Evolutionary conservation across 2,329 filamentous ascomycete genomes (phyloP).

Genomic region (Pseudogymnoascus sp.): DNA sequence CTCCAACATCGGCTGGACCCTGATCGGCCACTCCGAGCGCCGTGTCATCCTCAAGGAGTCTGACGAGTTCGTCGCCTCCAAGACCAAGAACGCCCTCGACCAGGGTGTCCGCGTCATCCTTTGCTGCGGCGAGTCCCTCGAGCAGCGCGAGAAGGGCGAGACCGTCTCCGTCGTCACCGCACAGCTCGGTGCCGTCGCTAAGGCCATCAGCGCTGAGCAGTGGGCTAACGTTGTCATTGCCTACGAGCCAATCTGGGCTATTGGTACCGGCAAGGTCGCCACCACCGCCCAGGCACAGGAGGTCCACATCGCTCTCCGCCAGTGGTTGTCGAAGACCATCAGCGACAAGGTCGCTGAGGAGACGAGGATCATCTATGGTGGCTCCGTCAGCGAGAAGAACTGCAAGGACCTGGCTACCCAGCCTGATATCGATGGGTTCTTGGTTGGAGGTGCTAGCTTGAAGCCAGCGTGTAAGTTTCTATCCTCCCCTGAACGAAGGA

Average conservation of each 20-base stretch:
- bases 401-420: conserved; percentile 86
- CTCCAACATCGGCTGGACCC: conserved; percentile 77
- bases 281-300: conserved; percentile 87
- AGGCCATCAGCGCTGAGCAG: conserved; percentile 61
- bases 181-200: conserved; percentile 77
- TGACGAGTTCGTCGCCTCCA: conserved; percentile 78
- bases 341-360: conserved; percentile 68
- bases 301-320: conserved; percentile 84
- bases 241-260: conserved; percentile 98
- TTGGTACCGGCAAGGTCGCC: conserved; percentile 89
- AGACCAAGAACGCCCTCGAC: conserved; percentile 89
- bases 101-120: conserved; percentile 86
- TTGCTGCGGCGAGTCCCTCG: conserved; percentile 93
- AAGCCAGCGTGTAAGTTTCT: conserved; percentile 79
- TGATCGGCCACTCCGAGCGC: conserved; percentile 93
- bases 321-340: conserved; percentile 78
- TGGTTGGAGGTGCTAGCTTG: conserved; percentile 91
- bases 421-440: conserved; percentile 93
- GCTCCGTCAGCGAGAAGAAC: conserved; percentile 97
- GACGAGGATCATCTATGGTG: conserved; percentile 93
- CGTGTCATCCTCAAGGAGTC: conserved; percentile 82
- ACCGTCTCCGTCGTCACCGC: conserved; percentile 79
- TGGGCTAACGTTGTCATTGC: conserved; percentile 95
- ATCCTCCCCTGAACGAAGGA: neutral
- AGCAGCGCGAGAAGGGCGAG: conserved; percentile 79